Evolutionary conservation across 2,329 filamentous ascomycete genomes (phyloP), one percentile per base, ranked within the genome.

Genomic region (Xylaria sp.): DNA sequence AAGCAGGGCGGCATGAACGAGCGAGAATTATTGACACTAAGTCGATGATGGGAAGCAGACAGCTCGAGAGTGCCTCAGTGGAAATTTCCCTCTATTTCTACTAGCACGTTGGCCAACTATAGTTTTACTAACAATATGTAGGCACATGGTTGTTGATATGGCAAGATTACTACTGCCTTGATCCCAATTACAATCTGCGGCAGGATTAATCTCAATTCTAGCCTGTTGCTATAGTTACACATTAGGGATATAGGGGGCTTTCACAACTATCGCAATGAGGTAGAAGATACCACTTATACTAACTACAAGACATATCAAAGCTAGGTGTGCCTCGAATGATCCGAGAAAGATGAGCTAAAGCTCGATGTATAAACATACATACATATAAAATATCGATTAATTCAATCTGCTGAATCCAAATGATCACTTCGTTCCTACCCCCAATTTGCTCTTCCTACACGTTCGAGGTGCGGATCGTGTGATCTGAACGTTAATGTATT

Each of bases 401-500:
- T 65, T 61, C 65, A 67, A 61, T 61, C 54, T 67, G 50, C 50
- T 38, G 11, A 49, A 65, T 60, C 42, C 57, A 69, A 61, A 61
- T 27, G 13, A 45, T 17, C 27, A 20, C 27, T 33, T 49, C 13
- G 22, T 39, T 17, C 53, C 50, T 29, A 51, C 29, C 36, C 11
- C 29, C 9, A 38, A n/a, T 39, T 47, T 29, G 36, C 31, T 50
- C 61, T 45, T 50, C 22, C 31, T 51, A 31, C 47, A 45, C 45
- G 25, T 25, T 17, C 22, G 38, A n/a, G 22, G 17, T 39, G 31
- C 9, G 3, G 9, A 42, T 25, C 3, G 17, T 45, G 29, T 10
- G 17, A 39, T 15, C 27, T 33, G 45, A 50, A 54, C 13, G 27
- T 39, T 55, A 44, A 50, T 47, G 22, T n/a, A 22, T 39, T 51